A percentile compares a stretch with the other conserved stretches of the same genome.
These are phyloP conservation scores for Colletotrichum phormii DNA, from an alignment of 2,329 filamentous ascomycete genomes.

Conservation along the genomic window DNA sequence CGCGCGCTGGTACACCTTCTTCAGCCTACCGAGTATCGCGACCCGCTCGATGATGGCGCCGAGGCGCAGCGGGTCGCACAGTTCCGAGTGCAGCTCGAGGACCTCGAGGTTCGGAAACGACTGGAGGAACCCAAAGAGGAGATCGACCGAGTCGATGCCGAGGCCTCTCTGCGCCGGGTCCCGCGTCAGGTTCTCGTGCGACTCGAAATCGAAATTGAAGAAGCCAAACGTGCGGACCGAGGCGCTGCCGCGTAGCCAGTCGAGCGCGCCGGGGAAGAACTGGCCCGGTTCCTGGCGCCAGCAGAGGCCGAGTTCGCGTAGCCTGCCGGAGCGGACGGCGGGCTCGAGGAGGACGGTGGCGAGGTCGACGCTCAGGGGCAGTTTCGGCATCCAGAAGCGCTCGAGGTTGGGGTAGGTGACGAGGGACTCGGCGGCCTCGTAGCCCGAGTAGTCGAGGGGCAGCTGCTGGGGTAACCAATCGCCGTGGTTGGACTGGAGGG, in stretches of 20 bases:
- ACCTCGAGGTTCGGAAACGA: slow-evolving; percentile 38
- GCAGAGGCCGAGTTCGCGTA: slow-evolving; percentile 46
- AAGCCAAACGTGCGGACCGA: slow-evolving; percentile 50
- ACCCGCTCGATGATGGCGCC: slow-evolving; percentile 22
- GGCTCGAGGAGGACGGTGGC: slow-evolving; percentile 38
- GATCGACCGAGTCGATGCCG: slow-evolving; percentile 15
- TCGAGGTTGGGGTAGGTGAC: slow-evolving; percentile 35
- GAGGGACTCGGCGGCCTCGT: slow-evolving; percentile 15
- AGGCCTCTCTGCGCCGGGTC: slow-evolving; percentile 20
- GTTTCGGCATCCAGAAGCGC: slow-evolving; percentile 35
- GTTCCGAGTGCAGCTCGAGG: slow-evolving; percentile 33
- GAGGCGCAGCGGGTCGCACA: slow-evolving; percentile 6
- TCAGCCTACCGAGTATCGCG: slow-evolving; percentile 5
- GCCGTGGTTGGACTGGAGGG: slow-evolving; percentile 47
- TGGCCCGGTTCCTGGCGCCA: slow-evolving; percentile 41
- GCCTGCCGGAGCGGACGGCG: slow-evolving; percentile 42
- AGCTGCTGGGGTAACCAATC: slow-evolving; percentile 41
- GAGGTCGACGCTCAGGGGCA: slow-evolving; percentile 31
- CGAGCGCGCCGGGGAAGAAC: slow-evolving; percentile 43
- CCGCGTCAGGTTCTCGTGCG: slow-evolving; percentile 32
- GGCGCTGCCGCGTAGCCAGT: slow-evolving; percentile 49
- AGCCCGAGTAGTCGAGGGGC: slow-evolving; percentile 34
- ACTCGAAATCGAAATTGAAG: slow-evolving; percentile 49
- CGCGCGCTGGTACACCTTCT: slow-evolving; percentile 26
- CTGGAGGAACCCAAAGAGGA: slow-evolving; percentile 36